A percentile compares a stretch with the other conserved stretches of the same genome.
Conservation (phyloP, 257 asterid genomes). For the Solanum sitiens region DNA sequence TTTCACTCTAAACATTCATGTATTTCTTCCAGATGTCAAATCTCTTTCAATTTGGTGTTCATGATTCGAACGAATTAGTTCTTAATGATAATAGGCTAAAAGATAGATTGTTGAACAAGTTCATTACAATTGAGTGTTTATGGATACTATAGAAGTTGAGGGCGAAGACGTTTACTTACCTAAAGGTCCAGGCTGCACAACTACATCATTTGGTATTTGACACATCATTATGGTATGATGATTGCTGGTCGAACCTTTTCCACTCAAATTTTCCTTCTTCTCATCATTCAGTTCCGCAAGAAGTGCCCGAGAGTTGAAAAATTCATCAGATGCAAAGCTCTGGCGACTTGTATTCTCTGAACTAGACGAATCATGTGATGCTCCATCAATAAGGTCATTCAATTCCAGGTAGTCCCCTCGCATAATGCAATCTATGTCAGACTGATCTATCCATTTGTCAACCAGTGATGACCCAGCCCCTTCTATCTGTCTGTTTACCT, state of each 20-base stretch:
- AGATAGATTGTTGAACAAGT: neutral
- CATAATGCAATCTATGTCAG: neutral
- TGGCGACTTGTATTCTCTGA: slow-evolving; percentile 48
- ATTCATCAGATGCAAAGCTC: slow-evolving; percentile 47
- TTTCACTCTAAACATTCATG: neutral
- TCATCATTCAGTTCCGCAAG: slow-evolving; percentile 33
- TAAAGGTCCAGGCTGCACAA: slow-evolving; percentile 26
- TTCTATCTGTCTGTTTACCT: slow-evolving; percentile 11
- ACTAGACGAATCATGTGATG: slow-evolving; percentile 37
- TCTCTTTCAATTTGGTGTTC: neutral
- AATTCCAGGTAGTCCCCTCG: slow-evolving; percentile 25
- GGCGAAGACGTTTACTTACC: slow-evolving; percentile 21
- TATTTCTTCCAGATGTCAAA: neutral
- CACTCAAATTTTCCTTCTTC: slow-evolving; percentile 1
- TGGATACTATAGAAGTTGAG: neutral
- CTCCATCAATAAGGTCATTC: slow-evolving; percentile 32
- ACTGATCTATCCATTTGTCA: neutral
- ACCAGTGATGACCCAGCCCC: neutral
- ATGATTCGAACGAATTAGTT: neutral
- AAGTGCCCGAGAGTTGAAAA: slow-evolving; percentile 33
- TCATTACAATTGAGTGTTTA: neutral
- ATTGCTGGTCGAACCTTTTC: slow-evolving; percentile 15
- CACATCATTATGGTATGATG: slow-evolving; percentile 15
- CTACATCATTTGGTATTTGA: slow-evolving; percentile 11
- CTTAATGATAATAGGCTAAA: neutral